Evolutionary conservation across 2,329 filamentous ascomycete species (phyloP), one percentile per base, ranked within the genome.

Genomic region (Diaporthe capsici): DNA sequence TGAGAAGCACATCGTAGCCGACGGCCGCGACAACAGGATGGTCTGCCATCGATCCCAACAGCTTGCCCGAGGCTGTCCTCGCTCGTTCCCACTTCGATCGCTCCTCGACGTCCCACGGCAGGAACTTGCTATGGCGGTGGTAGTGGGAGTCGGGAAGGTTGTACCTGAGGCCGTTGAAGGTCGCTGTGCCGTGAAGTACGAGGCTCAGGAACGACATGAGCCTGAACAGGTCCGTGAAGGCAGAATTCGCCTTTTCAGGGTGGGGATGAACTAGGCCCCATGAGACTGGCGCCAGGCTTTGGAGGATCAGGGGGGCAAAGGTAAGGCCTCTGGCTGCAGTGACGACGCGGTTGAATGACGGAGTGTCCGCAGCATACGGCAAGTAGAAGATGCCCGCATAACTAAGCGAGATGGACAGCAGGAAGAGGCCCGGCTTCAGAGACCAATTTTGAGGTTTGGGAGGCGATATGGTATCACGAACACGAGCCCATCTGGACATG

Each of bases 1-100:
- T 90, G 49, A 92, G 84, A 20, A 93, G 80, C 1, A 91, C 90
- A 81, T 93, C 92, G 82, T 88, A 88, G 8, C 88, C 89, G 0
- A 89, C 88, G 25, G 87, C 88, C 28, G 88, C 87, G 42, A 93
- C 87, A 31, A 87, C 88, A 0, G 91, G 91, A 79, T 93, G 90
- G 71, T 89, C 89, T 75, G 85, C 85, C 70, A 90, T 85, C 1
- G 88, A 87, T 55, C 85, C 87, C 37, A 89, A 84, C 17, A 90
- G 82, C 80, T 84, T 87, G 63, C 83, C 84, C 20, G 88, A 73
- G 4, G 87, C 86, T 34, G 83, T 87, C 17, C 85, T 85, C 67
- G 84, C 85, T 31, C 86, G 86, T 74, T 89, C 86, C 82, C 85
- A 86, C 6, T 81, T 82, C 37, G 84, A 85, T 20, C 83, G 83